Evolutionary conservation across 164 flowering plant genomes (phyloP).

Genomic region (Aristolochia californica): DNA sequence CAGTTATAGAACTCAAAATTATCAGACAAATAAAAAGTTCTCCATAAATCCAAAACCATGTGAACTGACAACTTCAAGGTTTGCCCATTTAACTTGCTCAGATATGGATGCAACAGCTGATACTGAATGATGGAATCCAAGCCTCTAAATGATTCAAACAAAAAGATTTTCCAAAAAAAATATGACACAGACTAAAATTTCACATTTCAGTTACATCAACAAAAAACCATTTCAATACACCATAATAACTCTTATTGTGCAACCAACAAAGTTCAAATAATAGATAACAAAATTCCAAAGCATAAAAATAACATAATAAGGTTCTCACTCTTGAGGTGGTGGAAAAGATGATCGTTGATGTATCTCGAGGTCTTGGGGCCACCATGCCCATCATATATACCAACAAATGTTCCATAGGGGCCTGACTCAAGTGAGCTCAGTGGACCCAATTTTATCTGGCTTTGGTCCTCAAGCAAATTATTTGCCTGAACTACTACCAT

Average conservation of each 20-base stretch:
- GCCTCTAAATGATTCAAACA: background rate
- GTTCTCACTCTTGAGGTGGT: slow-evolving; percentile 63
- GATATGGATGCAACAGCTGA: too few relatives aligned
- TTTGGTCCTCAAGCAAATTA: slow-evolving; percentile 73
- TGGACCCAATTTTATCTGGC: slow-evolving; percentile 69
- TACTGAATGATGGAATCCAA: too few relatives aligned
- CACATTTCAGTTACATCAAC: background rate
- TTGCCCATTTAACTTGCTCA: too few relatives aligned
- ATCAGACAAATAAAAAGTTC: too few relatives aligned
- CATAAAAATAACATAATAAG: background rate
- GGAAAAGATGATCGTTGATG: slow-evolving; percentile 60
- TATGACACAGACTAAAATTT: background rate
- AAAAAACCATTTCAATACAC: background rate
- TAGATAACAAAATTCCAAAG: background rate
- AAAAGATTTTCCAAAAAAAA: background rate
- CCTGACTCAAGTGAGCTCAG: slow-evolving; percentile 52
- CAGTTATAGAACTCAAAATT: too few relatives aligned
- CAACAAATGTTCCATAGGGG: slow-evolving; percentile 69
- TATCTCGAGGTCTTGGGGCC: slow-evolving; percentile 79
- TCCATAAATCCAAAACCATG: too few relatives aligned
- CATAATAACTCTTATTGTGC: background rate
- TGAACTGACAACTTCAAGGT: too few relatives aligned
- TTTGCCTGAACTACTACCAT: slow-evolving; percentile 88
- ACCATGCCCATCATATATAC: slow-evolving; percentile 82
- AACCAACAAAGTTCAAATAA: background rate